A percentile compares a stretch with the other conserved stretches of the same genome.
These are phyloP conservation scores for Handroanthus guayacan DNA, from an alignment of 257 asterid genomes.

Conservation along the genomic window DNA sequence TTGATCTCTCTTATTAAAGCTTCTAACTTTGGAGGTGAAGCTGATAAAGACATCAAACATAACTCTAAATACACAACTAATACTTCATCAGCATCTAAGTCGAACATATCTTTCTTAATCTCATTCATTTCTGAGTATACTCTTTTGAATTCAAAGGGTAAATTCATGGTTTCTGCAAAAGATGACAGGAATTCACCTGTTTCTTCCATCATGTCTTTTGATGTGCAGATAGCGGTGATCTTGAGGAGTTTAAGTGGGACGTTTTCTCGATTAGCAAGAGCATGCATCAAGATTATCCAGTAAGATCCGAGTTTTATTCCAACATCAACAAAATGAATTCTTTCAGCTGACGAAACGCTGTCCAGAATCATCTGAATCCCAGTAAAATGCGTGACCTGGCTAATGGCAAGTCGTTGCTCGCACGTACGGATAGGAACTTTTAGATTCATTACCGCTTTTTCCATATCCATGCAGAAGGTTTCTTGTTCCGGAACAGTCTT, in stretches of 20 bases:
- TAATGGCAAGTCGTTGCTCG: not conserved
- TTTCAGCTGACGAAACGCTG: slow-evolving; percentile 38
- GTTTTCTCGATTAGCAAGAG: slow-evolving; percentile 29
- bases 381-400: not conserved
- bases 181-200: slow-evolving; percentile 35
- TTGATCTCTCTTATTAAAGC: slow-evolving; percentile 33
- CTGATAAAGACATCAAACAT: slow-evolving; percentile 29
- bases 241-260: slow-evolving; percentile 40
- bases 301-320: slow-evolving; percentile 43
- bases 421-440: not conserved
- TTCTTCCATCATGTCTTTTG: slow-evolving; percentile 31
- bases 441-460: not conserved
- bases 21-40: slow-evolving; percentile 36
- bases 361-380: slow-evolving; percentile 38
- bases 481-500: not conserved
- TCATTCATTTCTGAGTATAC: slow-evolving; percentile 38
- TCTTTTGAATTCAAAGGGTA: slow-evolving; percentile 32
- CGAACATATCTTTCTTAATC: slow-evolving; percentile 39
- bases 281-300: slow-evolving; percentile 53
- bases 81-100: slow-evolving; percentile 41
- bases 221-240: slow-evolving; percentile 51
- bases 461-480: not conserved
- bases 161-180: slow-evolving; percentile 10
- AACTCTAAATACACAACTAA: slow-evolving; percentile 41
- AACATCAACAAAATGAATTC: slow-evolving; percentile 47